These are phyloP conservation scores for Phoenix dactylifera DNA, from an alignment of 176 grass and related monocot species.

Conservation along the genomic window DNA sequence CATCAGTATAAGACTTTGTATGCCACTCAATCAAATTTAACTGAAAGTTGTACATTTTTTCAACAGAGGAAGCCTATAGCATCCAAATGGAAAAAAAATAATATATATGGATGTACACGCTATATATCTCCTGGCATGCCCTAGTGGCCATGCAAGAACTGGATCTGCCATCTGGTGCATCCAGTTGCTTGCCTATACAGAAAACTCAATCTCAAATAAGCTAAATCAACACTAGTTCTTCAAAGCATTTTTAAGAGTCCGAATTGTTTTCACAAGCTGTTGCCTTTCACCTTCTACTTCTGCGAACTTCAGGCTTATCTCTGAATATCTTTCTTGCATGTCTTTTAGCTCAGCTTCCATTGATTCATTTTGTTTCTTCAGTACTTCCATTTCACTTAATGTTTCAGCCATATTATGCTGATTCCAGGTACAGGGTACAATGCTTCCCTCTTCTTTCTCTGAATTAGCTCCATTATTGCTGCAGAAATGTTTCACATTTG, in stretches of 20 bases:
- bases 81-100: conserved; percentile 7
- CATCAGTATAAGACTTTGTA: not conserved
- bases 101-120: conserved; percentile 65
- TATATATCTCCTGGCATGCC: conserved; percentile 45
- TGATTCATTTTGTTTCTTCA: conserved; percentile 59
- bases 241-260: conserved; percentile 76
- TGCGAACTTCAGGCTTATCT: conserved; percentile 84
- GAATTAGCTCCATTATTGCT: conserved; percentile 25
- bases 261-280: conserved; percentile 91
- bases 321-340: conserved; percentile 82
- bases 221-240: conserved; percentile 37
- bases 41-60: too few relatives aligned
- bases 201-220: conserved; percentile 27
- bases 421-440: not conserved
- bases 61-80: too few relatives aligned
- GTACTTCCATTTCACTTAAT: conserved; percentile 31
- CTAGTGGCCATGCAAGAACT: conserved; percentile 42
- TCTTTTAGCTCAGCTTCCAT: conserved; percentile 86
- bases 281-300: conserved; percentile 98
- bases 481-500: conserved; percentile 6
- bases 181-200: conserved; percentile 89
- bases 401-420: conserved; percentile 12
- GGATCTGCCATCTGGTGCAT: conserved; percentile 31
- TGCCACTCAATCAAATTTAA: conserved; percentile 12
- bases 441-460: not conserved